Evolutionary conservation across 1,284 basidiomycete species (phyloP).

Genomic region (Trichosporon inkin): DNA sequence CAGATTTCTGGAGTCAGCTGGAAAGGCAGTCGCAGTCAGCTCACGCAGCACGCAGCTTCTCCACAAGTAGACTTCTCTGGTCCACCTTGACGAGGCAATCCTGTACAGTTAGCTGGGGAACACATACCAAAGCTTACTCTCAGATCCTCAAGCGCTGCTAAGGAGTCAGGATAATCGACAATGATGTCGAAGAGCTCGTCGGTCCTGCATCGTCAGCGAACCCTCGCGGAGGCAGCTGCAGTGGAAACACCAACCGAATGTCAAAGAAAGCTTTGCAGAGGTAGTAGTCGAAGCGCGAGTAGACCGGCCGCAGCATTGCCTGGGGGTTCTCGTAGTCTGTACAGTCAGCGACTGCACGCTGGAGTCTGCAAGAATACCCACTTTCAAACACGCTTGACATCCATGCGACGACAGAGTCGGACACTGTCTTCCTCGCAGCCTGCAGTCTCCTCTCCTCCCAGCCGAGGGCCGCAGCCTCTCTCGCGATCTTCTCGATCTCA

Average conservation of each 20-base stretch:
- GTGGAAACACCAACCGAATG: slow-evolving; percentile 58
- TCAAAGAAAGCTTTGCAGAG: slow-evolving; percentile 83
- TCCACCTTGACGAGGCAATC: slow-evolving; percentile 45
- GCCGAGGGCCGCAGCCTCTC: slow-evolving; percentile 61
- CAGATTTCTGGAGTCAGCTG: slow-evolving; percentile 58
- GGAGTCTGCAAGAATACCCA: slow-evolving; percentile 17
- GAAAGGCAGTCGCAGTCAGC: slow-evolving; percentile 14
- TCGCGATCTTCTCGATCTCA: slow-evolving; percentile 69
- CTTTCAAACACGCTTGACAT: slow-evolving; percentile 68
- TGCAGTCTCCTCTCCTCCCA: slow-evolving; percentile 67
- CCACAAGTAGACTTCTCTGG: slow-evolving; percentile 41
- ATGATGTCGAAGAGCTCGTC: slow-evolving; percentile 93
- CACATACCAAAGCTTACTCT: slow-evolving; percentile 53
- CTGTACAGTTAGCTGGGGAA: slow-evolving; percentile 15
- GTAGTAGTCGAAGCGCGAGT: slow-evolving; percentile 82
- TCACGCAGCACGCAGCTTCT: slow-evolving; percentile 44
- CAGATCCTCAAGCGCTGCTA: slow-evolving; percentile 80
- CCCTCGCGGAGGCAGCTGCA: not conserved
- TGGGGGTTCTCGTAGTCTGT: slow-evolving; percentile 26
- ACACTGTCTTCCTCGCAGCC: slow-evolving; percentile 67
- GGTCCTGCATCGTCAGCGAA: slow-evolving; percentile 55
- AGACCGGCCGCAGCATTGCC: slow-evolving; percentile 65
- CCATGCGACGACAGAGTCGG: slow-evolving; percentile 73
- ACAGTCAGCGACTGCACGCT: not conserved
- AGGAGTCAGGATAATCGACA: slow-evolving; percentile 84